Evolutionary conservation across 1,139 yeast species (phyloP).

Genomic region (Yamadazyma diospyri): DNA sequence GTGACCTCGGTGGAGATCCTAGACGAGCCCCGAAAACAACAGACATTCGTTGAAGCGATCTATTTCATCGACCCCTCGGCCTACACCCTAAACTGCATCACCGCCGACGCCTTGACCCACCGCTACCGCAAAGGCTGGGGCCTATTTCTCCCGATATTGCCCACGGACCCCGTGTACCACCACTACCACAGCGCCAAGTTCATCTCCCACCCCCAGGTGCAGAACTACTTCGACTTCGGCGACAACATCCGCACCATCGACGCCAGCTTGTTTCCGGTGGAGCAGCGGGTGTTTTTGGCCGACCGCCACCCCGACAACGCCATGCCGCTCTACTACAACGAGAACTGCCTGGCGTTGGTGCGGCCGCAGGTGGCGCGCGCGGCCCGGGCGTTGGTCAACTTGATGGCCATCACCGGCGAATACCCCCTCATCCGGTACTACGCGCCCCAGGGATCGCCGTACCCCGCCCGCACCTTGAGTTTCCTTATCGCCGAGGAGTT

Average conservation of each 20-base stretch:
- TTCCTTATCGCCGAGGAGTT: constrained; percentile 70
- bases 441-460: constrained; percentile 42
- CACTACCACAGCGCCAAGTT: constrained; percentile 28
- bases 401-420: constrained; percentile 81
- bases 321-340: constrained; percentile 71
- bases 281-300: constrained; percentile 37
- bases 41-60: constrained; percentile 39
- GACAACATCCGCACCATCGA: constrained; percentile 25
- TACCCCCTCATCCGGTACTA: constrained; percentile 82
- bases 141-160: constrained; percentile 31
- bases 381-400: constrained; percentile 61
- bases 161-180: constrained; percentile 22
- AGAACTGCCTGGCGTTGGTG: constrained; percentile 60
- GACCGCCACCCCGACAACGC: constrained; percentile 47
- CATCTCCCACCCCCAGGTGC: constrained; percentile 28
- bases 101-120: constrained; percentile 38
- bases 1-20: constrained; percentile 42
- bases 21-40: constrained; percentile 33
- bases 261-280: constrained; percentile 32
- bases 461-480: constrained; percentile 62
- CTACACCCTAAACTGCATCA: constrained; percentile 39
- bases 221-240: constrained; percentile 29
- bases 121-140: constrained; percentile 40
- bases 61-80: constrained; percentile 37
- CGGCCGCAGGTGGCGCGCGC: constrained; percentile 54